phyloP scores from a whole-genome alignment of 2,329 filamentous ascomycete species.

The Xylaria sp. region DNA sequence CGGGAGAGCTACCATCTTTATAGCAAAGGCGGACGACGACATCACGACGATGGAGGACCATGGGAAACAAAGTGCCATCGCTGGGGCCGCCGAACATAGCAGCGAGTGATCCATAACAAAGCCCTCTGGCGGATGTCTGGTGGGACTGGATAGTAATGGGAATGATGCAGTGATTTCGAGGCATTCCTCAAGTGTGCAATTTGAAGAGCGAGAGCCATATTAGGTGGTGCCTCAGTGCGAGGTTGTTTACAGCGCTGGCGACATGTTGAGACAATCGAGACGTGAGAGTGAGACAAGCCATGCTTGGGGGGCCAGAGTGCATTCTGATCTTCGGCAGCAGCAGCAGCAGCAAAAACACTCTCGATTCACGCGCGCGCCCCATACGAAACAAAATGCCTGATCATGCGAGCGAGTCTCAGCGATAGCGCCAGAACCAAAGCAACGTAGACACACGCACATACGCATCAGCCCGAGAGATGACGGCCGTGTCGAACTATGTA shows the following conservation, averaged over 20 bases:
- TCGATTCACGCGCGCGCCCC: not conserved
- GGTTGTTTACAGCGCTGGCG: slow-evolving; percentile 32
- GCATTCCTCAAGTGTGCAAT: slow-evolving; percentile 46
- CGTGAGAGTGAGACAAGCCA: slow-evolving; percentile 36
- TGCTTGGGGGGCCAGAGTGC: slow-evolving; percentile 26
- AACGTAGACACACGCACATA: not conserved
- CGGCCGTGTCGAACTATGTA: not conserved
- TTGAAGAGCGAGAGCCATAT: slow-evolving; percentile 17
- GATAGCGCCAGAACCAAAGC: not conserved
- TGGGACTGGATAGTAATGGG: slow-evolving; percentile 30
- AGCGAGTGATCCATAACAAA: slow-evolving; percentile 38
- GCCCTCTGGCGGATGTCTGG: slow-evolving; percentile 5
- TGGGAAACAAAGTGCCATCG: slow-evolving; percentile 27
- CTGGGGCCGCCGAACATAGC: slow-evolving; percentile 31
- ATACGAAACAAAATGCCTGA: not conserved
- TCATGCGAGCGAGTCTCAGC: not conserved
- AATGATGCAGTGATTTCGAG: slow-evolving; percentile 46
- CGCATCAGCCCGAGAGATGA: not conserved
- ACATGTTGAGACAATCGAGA: slow-evolving; percentile 27
- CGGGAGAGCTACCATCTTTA: slow-evolving; percentile 43
- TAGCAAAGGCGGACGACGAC: slow-evolving; percentile 46
- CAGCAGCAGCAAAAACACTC: not conserved
- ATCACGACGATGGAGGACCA: slow-evolving; percentile 44
- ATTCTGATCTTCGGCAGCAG: slow-evolving; percentile 1
- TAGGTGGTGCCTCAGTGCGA: slow-evolving; percentile 38